Conservation (phyloP, 2,329 filamentous ascomycete species). For the Cordyceps javanica region DNA sequence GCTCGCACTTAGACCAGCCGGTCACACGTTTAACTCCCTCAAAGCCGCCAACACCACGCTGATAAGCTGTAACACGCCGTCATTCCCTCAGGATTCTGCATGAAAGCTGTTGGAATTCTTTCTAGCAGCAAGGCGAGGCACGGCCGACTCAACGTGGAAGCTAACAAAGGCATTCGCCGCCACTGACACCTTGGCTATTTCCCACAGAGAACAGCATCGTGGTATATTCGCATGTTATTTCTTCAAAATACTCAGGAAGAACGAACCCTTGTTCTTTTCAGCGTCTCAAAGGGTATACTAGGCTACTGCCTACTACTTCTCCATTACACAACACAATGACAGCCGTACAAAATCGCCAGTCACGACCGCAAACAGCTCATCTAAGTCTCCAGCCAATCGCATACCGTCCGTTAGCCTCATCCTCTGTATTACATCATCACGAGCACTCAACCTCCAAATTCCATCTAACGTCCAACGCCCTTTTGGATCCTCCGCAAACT, state of each 20-base stretch:
- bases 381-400: background rate
- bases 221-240: background rate
- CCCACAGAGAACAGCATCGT: background rate
- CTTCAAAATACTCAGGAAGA: background rate
- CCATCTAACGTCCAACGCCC: background rate
- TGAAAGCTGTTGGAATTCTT: background rate
- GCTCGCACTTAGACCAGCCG: background rate
- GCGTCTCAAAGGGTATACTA: background rate
- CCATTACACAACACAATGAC: constrained; percentile 9
- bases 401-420: background rate
- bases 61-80: background rate
- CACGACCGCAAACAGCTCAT: constrained; percentile 1
- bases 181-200: background rate
- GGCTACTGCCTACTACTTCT: background rate
- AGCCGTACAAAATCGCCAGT: constrained; percentile 7
- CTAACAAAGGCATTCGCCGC: background rate
- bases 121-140: background rate
- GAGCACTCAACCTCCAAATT: background rate
- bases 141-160: too few species aligned
- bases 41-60: background rate
- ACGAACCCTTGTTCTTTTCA: background rate
- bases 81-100: background rate
- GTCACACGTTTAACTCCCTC: background rate
- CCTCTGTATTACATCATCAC: background rate
- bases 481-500: background rate